Conservation (phyloP, 2,329 filamentous ascomycete species). For the Colletotrichum liaoningense region DNA sequence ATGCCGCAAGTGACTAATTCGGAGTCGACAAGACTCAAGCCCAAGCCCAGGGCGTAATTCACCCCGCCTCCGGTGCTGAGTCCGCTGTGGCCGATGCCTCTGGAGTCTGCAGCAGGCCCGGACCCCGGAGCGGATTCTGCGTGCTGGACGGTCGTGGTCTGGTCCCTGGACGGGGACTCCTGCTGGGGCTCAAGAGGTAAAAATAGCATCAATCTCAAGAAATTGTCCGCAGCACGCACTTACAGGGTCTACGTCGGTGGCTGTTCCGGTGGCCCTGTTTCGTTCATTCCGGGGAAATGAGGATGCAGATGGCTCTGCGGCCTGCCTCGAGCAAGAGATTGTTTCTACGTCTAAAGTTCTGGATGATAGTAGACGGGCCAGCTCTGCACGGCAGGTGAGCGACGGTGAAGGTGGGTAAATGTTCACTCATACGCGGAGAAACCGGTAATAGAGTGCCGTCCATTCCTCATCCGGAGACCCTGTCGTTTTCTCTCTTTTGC, state of each 20-base stretch:
- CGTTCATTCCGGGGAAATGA: not conserved
- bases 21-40: not conserved
- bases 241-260: slow-evolving; percentile 14
- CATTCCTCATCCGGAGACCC: not conserved
- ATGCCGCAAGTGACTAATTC: not conserved
- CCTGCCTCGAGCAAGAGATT: not conserved
- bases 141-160: not conserved
- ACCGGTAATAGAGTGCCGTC: not conserved
- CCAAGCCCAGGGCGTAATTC: not conserved
- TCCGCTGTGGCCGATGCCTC: not conserved
- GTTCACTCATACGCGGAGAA: not conserved
- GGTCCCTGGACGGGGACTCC: not conserved
- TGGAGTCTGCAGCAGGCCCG: not conserved
- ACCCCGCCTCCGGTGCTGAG: not conserved
- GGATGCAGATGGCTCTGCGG: not conserved
- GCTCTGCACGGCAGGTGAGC: not conserved
- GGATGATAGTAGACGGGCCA: not conserved
- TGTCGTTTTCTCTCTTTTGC: not conserved
- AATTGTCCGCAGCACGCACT: slow-evolving; percentile 1
- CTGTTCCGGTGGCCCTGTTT: not conserved
- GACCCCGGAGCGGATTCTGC: not conserved
- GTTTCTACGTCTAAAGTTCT: not conserved
- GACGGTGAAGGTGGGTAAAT: not conserved
- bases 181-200: slow-evolving; percentile 12
- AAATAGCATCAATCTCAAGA: slow-evolving; percentile 14